Conservation (phyloP, 2,329 filamentous ascomycete species). For the Talaromyces sp. region DNA sequence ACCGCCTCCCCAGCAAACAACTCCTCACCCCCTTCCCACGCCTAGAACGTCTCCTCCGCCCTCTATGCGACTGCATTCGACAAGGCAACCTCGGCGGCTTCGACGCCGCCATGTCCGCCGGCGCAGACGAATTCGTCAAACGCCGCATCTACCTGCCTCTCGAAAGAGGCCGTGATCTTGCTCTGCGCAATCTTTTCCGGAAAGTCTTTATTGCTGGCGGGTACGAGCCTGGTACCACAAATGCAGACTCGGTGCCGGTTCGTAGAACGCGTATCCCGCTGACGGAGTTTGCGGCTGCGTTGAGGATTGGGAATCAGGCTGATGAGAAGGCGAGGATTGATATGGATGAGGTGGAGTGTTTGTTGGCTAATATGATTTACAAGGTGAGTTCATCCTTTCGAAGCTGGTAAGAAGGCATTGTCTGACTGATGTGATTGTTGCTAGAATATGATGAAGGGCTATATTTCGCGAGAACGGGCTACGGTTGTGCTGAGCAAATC, state of each 20-base stretch:
- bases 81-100: constrained; percentile 80
- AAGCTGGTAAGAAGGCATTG: background rate
- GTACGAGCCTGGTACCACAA: constrained; percentile 65
- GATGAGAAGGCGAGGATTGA: constrained; percentile 63
- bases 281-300: constrained; percentile 78
- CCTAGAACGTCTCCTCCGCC: constrained; percentile 74
- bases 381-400: constrained; percentile 63
- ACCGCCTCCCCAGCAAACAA: constrained; percentile 71
- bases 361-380: constrained; percentile 96
- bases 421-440: constrained; percentile 23
- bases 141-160: constrained; percentile 91
- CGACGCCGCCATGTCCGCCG: constrained; percentile 73
- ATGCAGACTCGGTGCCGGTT: constrained; percentile 63
- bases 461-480: constrained; percentile 86
- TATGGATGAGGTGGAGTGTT: constrained; percentile 89
- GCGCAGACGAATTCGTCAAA: constrained; percentile 91
- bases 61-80: constrained; percentile 75
- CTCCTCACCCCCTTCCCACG: constrained; percentile 74
- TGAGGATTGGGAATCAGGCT: constrained; percentile 65
- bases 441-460: constrained; percentile 96
- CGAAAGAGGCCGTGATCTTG: constrained; percentile 87
- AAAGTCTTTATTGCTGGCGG: constrained; percentile 87
- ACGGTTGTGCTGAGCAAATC: constrained; percentile 92
- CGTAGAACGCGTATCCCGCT: constrained; percentile 74
- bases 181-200: constrained; percentile 83